phyloP scores from a whole-genome alignment of 345 rosid genomes.

The Arabis alpina region DNA sequence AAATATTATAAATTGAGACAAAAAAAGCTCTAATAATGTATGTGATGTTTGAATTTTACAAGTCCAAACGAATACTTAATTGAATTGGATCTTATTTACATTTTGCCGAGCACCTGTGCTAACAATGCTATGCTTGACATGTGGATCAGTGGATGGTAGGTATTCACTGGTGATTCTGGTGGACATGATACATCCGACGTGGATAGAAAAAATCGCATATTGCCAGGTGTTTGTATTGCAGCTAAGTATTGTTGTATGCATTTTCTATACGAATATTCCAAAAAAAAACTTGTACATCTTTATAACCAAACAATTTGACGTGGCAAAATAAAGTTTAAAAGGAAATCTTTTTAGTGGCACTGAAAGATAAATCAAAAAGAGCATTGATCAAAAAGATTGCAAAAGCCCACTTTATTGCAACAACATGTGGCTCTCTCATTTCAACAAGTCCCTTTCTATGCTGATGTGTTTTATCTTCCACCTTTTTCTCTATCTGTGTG shows the following conservation, averaged over 20 bases:
- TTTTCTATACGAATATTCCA: neutral
- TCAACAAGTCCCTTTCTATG: slow-evolving; percentile 36
- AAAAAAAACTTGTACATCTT: neutral
- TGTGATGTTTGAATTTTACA: too few relatives aligned
- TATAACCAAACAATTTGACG: slow-evolving; percentile 29
- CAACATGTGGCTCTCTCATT: slow-evolving; percentile 42
- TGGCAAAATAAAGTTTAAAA: slow-evolving; percentile 25
- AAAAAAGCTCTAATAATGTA: too few relatives aligned
- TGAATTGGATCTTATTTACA: too few relatives aligned
- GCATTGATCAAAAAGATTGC: slow-evolving; percentile 23
- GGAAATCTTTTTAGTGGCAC: slow-evolving; percentile 41
- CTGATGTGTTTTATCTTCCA: slow-evolving; percentile 27
- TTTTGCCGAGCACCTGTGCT: too few relatives aligned
- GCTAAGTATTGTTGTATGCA: neutral
- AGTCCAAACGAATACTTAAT: too few relatives aligned
- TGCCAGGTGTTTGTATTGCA: neutral
- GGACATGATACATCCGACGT: neutral
- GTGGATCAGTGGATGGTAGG: too few relatives aligned
- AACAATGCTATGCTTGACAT: too few relatives aligned
- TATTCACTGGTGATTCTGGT: too few relatives aligned
- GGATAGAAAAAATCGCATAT: neutral
- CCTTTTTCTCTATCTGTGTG: slow-evolving; percentile 31
- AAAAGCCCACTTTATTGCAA: slow-evolving; percentile 26
- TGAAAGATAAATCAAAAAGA: slow-evolving; percentile 31
- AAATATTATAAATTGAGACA: too few relatives aligned